Conservation (phyloP, 2,329 filamentous ascomycete species). For the Metarhizium robertsii region DNA sequence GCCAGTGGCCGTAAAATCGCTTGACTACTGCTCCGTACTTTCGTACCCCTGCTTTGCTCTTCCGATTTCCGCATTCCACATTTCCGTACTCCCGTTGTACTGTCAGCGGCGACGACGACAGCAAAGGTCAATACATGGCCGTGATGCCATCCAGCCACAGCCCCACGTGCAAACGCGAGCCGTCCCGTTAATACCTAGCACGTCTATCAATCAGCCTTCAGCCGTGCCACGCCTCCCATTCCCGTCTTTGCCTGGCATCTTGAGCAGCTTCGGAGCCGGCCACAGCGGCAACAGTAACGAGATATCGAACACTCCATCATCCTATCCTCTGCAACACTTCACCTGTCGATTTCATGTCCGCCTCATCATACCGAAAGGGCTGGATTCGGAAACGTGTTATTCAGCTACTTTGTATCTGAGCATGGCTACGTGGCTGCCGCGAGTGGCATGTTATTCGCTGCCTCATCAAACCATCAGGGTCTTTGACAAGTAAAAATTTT, state of each 20-base stretch:
- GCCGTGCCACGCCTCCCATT: background rate
- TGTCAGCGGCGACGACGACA: too few relatives aligned
- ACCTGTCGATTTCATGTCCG: constrained; percentile 4
- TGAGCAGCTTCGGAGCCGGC: too few relatives aligned
- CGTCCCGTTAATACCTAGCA: background rate
- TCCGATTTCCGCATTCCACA: too few relatives aligned
- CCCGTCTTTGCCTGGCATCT: too few relatives aligned
- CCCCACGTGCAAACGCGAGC: background rate
- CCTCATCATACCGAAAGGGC: constrained; percentile 8
- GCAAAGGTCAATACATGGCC: background rate
- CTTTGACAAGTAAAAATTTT: background rate
- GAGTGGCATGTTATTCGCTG: constrained; percentile 2
- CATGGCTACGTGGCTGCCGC: background rate
- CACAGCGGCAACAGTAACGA: too few relatives aligned
- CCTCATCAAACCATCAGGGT: background rate
- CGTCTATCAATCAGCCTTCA: background rate
- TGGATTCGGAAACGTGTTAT: background rate
- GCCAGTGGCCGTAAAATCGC: background rate
- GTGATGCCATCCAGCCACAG: background rate
- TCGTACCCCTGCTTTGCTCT: too few relatives aligned
- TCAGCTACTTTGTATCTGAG: background rate
- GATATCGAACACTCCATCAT: too few relatives aligned
- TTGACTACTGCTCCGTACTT: too few relatives aligned
- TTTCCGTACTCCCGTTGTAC: too few relatives aligned
- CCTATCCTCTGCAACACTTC: too few relatives aligned